Percentiles rank a stretch among this genome's conserved stretches.
phyloP scores from a whole-genome alignment of 2,329 filamentous ascomycete species.

The Dryadomyces quercivorus region DNA sequence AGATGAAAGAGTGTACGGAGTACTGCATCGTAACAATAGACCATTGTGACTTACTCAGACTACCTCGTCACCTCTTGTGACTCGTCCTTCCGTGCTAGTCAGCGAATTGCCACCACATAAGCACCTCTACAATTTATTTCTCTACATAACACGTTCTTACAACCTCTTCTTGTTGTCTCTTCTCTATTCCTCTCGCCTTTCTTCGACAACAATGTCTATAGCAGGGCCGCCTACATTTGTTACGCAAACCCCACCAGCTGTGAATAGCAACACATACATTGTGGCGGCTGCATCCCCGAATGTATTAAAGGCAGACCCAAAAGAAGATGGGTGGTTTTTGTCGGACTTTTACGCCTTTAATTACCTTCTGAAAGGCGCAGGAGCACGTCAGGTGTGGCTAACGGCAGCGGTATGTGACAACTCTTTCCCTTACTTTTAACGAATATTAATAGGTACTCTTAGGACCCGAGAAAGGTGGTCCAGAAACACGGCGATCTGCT shows the following conservation, averaged over 20 bases:
- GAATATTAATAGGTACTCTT: background rate
- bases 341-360: conserved; percentile 2
- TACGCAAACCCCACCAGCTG: background rate
- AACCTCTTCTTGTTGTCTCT: no score
- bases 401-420: background rate
- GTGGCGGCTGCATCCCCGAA: background rate
- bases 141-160: no score
- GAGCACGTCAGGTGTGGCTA: background rate
- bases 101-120: no score
- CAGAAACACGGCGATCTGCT: background rate
- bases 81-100: no score
- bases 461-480: background rate
- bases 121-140: no score
- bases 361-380: background rate
- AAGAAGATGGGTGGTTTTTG: background rate
- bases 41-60: no score
- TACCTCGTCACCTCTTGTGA: no score
- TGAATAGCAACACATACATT: background rate
- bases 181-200: no score
- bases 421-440: no score
- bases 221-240: background rate
- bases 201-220: no score
- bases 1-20: no score
- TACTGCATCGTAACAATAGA: no score
- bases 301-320: background rate